Conservation (phyloP, 164 flowering plant genomes). For the Litsea cubeba region DNA sequence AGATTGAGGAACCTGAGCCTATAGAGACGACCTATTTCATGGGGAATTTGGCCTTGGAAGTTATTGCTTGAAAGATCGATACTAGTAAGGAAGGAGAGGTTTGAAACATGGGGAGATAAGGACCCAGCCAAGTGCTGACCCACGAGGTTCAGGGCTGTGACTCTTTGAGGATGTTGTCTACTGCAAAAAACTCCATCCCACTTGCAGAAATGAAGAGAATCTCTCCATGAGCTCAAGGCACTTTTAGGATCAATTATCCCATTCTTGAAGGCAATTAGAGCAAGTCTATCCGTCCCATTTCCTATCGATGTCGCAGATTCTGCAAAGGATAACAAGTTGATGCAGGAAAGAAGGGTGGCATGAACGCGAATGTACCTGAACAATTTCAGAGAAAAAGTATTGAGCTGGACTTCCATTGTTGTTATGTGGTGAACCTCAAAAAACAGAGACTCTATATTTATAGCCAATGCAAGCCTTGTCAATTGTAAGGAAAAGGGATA, state of each 20-base stretch:
- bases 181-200: slow-evolving; percentile 17
- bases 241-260: background rate
- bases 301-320: background rate
- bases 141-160: slow-evolving; percentile 22
- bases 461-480: background rate
- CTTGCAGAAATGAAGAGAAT: slow-evolving; percentile 7
- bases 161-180: slow-evolving; percentile 17
- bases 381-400: background rate
- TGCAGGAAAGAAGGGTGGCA: background rate
- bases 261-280: background rate
- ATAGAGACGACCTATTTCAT: slow-evolving; percentile 22
- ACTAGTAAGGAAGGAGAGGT: slow-evolving; percentile 35
- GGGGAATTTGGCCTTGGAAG: slow-evolving; percentile 29
- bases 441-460: too few species aligned
- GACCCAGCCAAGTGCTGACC: slow-evolving; percentile 20
- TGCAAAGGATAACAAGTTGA: background rate
- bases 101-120: slow-evolving; percentile 33
- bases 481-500: too few species aligned
- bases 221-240: background rate
- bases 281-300: background rate
- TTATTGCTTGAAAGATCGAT: slow-evolving; percentile 32
- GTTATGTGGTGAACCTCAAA: background rate
- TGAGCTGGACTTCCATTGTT: background rate
- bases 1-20: slow-evolving; percentile 26
- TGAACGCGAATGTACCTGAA: background rate